Conservation (phyloP, 352 stramenopile genomes). For the Phytopythium ostracodes region DNA sequence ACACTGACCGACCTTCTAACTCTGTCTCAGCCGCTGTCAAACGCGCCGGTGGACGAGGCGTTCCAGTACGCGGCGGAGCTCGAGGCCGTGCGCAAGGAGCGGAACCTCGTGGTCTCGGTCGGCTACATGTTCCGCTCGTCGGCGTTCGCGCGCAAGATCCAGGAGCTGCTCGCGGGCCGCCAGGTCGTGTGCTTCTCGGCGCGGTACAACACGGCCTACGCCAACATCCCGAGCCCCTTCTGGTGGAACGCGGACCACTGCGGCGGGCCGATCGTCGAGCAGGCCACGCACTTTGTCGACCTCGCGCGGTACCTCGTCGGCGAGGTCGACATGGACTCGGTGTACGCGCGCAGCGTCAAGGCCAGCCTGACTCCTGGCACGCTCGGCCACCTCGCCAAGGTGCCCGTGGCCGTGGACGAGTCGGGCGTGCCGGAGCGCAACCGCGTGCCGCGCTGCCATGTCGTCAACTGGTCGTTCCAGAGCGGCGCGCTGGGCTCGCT, state of each 20-base stretch:
- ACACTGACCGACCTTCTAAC: too few species aligned
- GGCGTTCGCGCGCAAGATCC: constrained; percentile 25
- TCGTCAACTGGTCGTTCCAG: constrained; percentile 34
- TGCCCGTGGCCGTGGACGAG: constrained; percentile 28
- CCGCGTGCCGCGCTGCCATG: constrained; percentile 27
- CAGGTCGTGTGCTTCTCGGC: constrained; percentile 31
- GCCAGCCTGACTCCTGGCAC: constrained; percentile 25
- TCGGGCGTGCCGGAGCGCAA: constrained; percentile 16
- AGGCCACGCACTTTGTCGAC: constrained; percentile 38
- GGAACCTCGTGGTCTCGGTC: constrained; percentile 26
- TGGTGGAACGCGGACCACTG: constrained; percentile 37
- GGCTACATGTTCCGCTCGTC: constrained; percentile 41
- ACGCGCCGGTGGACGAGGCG: constrained; percentile 22
- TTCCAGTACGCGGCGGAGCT: constrained; percentile 26
- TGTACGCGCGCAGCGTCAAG: constrained; percentile 41
- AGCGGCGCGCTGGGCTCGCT: constrained; percentile 27
- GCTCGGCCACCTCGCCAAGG: constrained; percentile 30
- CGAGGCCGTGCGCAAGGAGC: constrained; percentile 18
- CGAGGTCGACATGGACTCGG: constrained; percentile 26
- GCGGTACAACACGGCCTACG: constrained; percentile 34
- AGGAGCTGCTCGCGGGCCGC: constrained; percentile 22
- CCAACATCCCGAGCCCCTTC: constrained; percentile 31
- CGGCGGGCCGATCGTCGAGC: constrained; percentile 34
- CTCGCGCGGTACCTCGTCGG: constrained; percentile 30
- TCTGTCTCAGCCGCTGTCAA: constrained; percentile 16